Evolutionary conservation across 352 stramenopile genomes (phyloP).

Genomic region (Phytophthora aleatoria): DNA sequence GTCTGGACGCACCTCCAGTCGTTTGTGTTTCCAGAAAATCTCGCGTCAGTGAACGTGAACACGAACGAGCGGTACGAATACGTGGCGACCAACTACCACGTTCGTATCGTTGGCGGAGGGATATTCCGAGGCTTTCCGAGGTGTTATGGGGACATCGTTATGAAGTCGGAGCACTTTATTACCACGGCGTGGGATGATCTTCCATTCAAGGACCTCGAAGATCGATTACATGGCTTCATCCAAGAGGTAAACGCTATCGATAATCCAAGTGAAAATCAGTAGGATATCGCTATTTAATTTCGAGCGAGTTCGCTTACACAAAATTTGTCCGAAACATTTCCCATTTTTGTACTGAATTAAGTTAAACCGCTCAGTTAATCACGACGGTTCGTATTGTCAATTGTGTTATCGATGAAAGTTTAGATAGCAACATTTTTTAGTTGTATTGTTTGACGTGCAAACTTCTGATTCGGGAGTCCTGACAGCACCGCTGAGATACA

Average conservation of each 20-base stretch:
- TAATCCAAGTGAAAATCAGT: slow-evolving; percentile 3
- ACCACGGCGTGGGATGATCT: slow-evolving; percentile 20
- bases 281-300: slow-evolving; percentile 1
- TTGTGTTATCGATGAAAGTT: too few species aligned
- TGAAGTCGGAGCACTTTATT: slow-evolving; percentile 32
- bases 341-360: too few species aligned
- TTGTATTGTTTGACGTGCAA: too few species aligned
- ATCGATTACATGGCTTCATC: slow-evolving; percentile 17
- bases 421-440: too few species aligned
- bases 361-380: too few species aligned
- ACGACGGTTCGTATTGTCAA: too few species aligned
- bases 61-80: slow-evolving; percentile 26
- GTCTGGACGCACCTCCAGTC: slow-evolving; percentile 35
- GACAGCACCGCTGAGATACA: too few species aligned
- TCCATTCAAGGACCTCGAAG: slow-evolving; percentile 25
- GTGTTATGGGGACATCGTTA: slow-evolving; percentile 36
- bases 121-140: slow-evolving; percentile 14
- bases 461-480: too few species aligned
- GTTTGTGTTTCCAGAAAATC: slow-evolving; percentile 26
- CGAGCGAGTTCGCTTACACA: too few species aligned
- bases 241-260: slow-evolving; percentile 18
- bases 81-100: slow-evolving; percentile 23
- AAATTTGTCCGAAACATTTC: too few species aligned
- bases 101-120: slow-evolving; percentile 24
- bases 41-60: slow-evolving; percentile 6